Percentiles rank a stretch among this genome's conserved stretches.
Conservation (phyloP, 73 alveolate species). For the Blepharisma stoltei region DNA sequence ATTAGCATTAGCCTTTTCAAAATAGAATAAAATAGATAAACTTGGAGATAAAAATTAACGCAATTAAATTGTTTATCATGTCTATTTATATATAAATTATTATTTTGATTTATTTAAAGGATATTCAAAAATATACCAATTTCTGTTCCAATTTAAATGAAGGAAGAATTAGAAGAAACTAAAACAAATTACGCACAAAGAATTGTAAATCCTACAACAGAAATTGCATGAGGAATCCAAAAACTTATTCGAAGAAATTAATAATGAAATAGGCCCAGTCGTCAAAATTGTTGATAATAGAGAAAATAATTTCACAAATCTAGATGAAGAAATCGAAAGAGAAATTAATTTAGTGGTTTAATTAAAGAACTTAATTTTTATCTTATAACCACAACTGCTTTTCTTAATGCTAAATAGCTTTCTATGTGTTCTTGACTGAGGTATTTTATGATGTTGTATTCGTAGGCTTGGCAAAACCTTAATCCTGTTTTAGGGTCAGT, state of each 20-base stretch:
- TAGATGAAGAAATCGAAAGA: conserved; percentile 20
- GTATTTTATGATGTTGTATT: not conserved
- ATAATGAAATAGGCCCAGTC: conserved; percentile 8
- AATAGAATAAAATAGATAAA: too few relatives aligned
- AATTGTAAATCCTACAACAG: not conserved
- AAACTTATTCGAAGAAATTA: conserved; percentile 3
- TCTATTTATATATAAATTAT: too few relatives aligned
- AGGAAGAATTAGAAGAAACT: not conserved
- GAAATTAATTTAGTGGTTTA: conserved; percentile 6
- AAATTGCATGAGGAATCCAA: not conserved
- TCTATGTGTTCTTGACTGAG: conserved; percentile 19
- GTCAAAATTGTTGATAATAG: conserved; percentile 26
- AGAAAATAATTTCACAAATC: not conserved
- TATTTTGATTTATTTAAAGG: too few relatives aligned
- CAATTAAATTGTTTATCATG: too few relatives aligned
- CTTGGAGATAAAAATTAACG: too few relatives aligned
- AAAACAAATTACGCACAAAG: not conserved
- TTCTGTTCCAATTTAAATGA: too few relatives aligned
- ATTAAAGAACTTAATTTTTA: not conserved
- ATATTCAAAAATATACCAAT: too few relatives aligned
- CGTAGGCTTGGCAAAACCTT: conserved; percentile 3
- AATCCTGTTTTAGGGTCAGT: conserved; percentile 17
- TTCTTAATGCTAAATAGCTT: not conserved
- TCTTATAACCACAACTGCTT: conserved; percentile 17
- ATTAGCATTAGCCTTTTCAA: too few relatives aligned